phyloP scores from a whole-genome alignment of 352 stramenopile species.

The Peronosclerospora sorghi region DNA sequence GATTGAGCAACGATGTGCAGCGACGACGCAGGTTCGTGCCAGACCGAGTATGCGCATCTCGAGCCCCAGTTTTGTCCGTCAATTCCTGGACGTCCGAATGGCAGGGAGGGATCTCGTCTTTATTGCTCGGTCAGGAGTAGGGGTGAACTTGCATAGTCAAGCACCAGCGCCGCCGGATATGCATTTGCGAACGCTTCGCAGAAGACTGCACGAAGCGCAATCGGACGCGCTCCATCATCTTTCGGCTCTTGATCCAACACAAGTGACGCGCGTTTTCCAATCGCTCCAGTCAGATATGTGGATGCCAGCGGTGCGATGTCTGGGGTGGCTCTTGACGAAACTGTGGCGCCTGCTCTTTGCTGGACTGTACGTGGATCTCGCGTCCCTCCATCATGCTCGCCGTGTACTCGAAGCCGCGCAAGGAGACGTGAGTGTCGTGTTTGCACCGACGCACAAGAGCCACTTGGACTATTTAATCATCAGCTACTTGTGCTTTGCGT shows the following conservation, averaged over 20 bases:
- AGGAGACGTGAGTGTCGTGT: conserved; percentile 60
- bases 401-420: conserved; percentile 35
- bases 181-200: conserved; percentile 37
- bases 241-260: conserved; percentile 12
- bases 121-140: conserved; percentile 36
- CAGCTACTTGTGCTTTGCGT: conserved; percentile 84
- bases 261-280: conserved; percentile 48
- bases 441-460: conserved; percentile 82
- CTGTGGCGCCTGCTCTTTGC: conserved; percentile 66
- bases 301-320: conserved; percentile 54
- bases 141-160: conserved; percentile 40
- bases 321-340: conserved; percentile 75
- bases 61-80: conserved; percentile 6
- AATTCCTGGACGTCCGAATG: conserved; percentile 36
- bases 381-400: conserved; percentile 47
- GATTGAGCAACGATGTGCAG: conserved; percentile 46
- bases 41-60: conserved; percentile 10
- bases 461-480: conserved; percentile 88
- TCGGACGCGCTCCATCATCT: conserved; percentile 6
- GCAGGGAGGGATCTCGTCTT: conserved; percentile 63
- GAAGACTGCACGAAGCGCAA: conserved; percentile 16
- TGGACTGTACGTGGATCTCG: conserved; percentile 56
- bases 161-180: conserved; percentile 23
- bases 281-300: conserved; percentile 66
- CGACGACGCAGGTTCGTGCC: conserved; percentile 24